Evolutionary conservation across 768 basidiomycete species (phyloP), one percentile per base, ranked within the genome.

Genomic region (Boletus subparvulus): DNA sequence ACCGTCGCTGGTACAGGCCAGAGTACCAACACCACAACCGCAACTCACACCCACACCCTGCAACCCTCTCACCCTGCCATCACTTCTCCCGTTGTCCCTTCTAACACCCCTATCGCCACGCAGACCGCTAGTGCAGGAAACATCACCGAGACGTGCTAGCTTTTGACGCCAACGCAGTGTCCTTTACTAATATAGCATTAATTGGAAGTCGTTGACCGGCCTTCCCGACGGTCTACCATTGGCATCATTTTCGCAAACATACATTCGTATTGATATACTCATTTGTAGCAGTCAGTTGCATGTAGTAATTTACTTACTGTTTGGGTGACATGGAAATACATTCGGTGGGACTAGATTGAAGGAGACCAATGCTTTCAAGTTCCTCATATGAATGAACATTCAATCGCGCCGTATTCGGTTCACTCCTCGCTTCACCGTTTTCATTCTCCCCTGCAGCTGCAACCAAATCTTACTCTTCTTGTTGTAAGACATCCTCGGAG

Each of bases 1-100:
- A 67, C 62, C 45, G 69, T 73, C n/a, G 42, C 30, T 30, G 58
- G 54, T 28, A 9, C 60, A 7, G 47, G 52, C 17, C 36, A 47
- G 36, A 57, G 52, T 9, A 58, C 55, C 50, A 69, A 51, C 6
- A 57, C 56, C 14, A 63, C 58, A 11, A 54, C 59, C 4, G 39
- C 54, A 30, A 12, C 41, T 8, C 44, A 50, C 14, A 28, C 39
- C 5, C 26, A 45, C 28, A 30, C 14, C 24, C 44, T 42, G 11
- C 19, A 40, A 13, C 56, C 56, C n/a, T 60, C 62, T 26, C 45
- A 53, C 6, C 5, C 60, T 3, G 11, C 45, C 6, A 33, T 8
- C 32, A 47, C 52, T 4, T 40, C 61, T 16, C 21, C 50, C 0
- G 9, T 50, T 46, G 32, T 41, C 33, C 11, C 54, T 12, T 24